Percentiles rank a stretch among this genome's conserved stretches.
phyloP scores from a whole-genome alignment of 768 basidiomycete species.

The Suillus spraguei region DNA sequence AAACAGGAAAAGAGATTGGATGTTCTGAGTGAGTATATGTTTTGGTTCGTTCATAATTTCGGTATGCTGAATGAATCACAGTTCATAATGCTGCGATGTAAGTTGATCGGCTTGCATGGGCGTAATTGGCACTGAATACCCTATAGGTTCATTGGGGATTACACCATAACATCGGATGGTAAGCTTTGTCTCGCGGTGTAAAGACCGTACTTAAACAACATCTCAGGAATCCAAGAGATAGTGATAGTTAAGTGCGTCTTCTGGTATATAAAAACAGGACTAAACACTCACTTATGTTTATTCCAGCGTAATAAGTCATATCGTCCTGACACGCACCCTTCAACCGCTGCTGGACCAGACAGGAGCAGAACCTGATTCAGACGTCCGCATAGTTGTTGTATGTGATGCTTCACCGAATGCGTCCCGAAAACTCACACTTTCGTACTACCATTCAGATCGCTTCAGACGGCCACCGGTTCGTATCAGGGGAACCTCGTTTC shows the following conservation, averaged over 20 bases:
- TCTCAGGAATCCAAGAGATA: constrained; percentile 39
- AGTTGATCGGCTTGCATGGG: constrained; percentile 14
- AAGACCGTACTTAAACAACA: background rate
- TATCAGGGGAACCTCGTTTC: constrained; percentile 29
- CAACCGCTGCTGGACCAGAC: constrained; percentile 56
- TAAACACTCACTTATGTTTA: background rate
- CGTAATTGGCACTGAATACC: constrained; percentile 1
- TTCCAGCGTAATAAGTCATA: constrained; percentile 53
- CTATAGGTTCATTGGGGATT: constrained; percentile 24
- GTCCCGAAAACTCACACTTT: background rate
- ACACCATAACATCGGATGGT: constrained; percentile 32
- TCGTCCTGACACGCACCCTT: constrained; percentile 55
- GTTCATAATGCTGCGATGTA: constrained; percentile 62
- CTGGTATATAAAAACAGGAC: background rate
- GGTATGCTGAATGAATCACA: constrained; percentile 22
- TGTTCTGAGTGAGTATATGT: constrained; percentile 45
- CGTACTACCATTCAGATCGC: constrained; percentile 30
- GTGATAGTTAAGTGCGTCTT: constrained; percentile 48
- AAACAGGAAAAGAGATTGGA: constrained; percentile 54
- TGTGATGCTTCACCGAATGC: constrained; percentile 15
- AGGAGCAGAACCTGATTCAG: constrained; percentile 46
- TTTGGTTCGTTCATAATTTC: background rate
- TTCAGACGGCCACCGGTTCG: constrained; percentile 30
- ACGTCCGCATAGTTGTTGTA: constrained; percentile 65
- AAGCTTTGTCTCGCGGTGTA: background rate